Evolutionary conservation across 768 basidiomycete species (phyloP), one percentile per base, ranked within the genome.

Genomic region (Lactifluus echinatus): DNA sequence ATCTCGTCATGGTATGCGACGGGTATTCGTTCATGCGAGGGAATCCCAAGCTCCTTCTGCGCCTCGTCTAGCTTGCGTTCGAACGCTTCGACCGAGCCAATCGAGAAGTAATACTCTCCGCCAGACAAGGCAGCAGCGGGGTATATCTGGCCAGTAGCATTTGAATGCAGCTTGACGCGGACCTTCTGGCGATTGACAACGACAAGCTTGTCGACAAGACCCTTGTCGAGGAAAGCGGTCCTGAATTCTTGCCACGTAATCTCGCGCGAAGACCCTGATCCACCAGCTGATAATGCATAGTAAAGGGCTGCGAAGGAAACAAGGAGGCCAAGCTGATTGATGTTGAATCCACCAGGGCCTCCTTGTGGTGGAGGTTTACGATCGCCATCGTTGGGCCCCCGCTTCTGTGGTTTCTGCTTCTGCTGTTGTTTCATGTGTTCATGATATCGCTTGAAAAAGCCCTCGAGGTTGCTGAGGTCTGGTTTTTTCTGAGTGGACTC

Each of bases 231-330:
- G 76, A 99, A 92, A 10, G 93, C 92, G 44, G 91, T 94, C 51
- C 93, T 84, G 76, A 99, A 99, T 72, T 98, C 96, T 73, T 97
- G 94, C 95, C 96, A 99, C 62, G 96, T 99, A 64, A 99, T 98
- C 73, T 99, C 96, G 57, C 88, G 82, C 1, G 87, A 82, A 24
- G 74, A 72, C 0, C 73, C 69, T 4, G 79, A 73, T 0, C 74
- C 70, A 37, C 74, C 75, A 28, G 68, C 67, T 12, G 83, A 78
- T 56, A 81, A 75, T 14, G 80, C 79, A 64, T 85, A 88, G 14
- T 86, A 74, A 64, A 86, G 77, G 65, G 83, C 85, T 21, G 81
- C 79, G 29, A 73, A 68, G 14, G 82, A 76, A 26, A 80, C 79
- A 51, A 84, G 74, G 54, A 87, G 66, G 64, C 80, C 81, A 4